phyloP scores from a whole-genome alignment of 345 rosid genomes.

The Salix exigua region DNA sequence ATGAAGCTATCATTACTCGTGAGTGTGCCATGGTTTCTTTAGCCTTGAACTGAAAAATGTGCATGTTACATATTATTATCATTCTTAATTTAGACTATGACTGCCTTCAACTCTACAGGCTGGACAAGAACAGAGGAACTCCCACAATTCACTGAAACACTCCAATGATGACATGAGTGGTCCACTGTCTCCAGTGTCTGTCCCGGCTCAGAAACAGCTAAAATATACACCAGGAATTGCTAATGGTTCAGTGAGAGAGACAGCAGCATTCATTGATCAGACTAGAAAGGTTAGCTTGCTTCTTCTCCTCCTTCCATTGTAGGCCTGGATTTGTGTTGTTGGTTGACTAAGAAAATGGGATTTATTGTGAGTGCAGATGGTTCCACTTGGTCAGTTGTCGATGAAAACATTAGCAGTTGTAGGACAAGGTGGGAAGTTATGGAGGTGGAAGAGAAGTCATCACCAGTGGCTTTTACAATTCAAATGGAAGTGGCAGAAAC shows the following conservation, averaged over 20 bases:
- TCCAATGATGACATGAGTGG: constrained; percentile 52
- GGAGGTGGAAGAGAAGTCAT: constrained; percentile 99
- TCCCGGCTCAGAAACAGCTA: constrained; percentile 90
- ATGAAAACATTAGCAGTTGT: constrained; percentile 60
- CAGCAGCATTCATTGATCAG: constrained; percentile 62
- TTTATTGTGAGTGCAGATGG: constrained; percentile 57
- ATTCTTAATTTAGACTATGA: neutral
- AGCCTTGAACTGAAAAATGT: neutral
- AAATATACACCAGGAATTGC: constrained; percentile 86
- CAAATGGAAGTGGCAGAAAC: constrained; percentile 99
- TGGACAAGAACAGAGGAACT: constrained; percentile 46
- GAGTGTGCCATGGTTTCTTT: neutral
- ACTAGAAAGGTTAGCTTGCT: constrained; percentile 55
- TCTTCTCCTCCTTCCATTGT: constrained; percentile 1
- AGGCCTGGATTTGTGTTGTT: constrained; percentile 3
- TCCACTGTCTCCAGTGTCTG: constrained; percentile 64
- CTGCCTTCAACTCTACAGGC: constrained; percentile 15
- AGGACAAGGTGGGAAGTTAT: constrained; percentile 80
- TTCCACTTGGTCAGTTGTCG: constrained; percentile 75
- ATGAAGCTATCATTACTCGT: neutral
- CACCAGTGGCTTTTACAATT: constrained; percentile 95
- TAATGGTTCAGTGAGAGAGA: constrained; percentile 55
- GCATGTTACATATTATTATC: neutral
- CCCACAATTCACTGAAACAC: constrained; percentile 61
- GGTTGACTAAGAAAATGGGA: constrained; percentile 8